A percentile compares a stretch with the other conserved stretches of the same genome.
Evolutionary conservation across 345 rosid species (phyloP).

Genomic region (Eucalyptus brandiana): DNA sequence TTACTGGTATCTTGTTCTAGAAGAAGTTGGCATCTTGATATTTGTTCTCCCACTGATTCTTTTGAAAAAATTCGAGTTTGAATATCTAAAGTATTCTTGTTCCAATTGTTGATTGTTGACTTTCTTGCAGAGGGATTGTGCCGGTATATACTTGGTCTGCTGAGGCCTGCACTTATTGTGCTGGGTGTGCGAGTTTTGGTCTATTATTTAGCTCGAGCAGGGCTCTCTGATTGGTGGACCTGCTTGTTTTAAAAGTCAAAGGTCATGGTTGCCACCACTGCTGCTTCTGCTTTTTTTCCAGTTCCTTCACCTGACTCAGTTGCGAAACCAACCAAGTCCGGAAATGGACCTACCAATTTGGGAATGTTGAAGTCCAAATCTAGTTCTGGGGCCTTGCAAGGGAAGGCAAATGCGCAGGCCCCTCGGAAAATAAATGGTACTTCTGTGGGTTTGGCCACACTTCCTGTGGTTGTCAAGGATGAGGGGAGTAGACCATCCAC

Average conservation of each 20-base stretch:
- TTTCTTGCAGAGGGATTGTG: not conserved
- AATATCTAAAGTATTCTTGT: not conserved
- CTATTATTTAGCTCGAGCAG: not conserved
- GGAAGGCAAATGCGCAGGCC: slow-evolving; percentile 82
- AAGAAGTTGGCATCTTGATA: not conserved
- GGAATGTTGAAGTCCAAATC: slow-evolving; percentile 27
- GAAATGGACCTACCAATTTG: slow-evolving; percentile 30
- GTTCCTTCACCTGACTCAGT: slow-evolving; percentile 41
- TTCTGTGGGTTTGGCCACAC: slow-evolving; percentile 31
- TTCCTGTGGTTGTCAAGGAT: slow-evolving; percentile 34
- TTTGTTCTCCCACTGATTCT: not conserved
- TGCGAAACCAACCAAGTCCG: slow-evolving; percentile 24
- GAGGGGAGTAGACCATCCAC: slow-evolving; percentile 32
- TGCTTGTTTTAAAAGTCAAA: not conserved
- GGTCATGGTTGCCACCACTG: slow-evolving; percentile 39
- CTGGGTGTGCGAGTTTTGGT: not conserved
- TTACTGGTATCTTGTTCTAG: not conserved
- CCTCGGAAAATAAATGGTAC: slow-evolving; percentile 82
- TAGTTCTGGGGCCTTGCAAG: slow-evolving; percentile 41
- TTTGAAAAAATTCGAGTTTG: not conserved
- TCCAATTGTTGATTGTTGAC: not conserved
- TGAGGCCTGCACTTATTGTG: not conserved
- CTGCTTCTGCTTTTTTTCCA: slow-evolving; percentile 62
- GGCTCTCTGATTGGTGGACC: not conserved
- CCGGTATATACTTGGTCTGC: not conserved